These are phyloP conservation scores for Fusarium marasasianum DNA, from an alignment of 2,329 filamentous ascomycete species.

Conservation along the genomic window DNA sequence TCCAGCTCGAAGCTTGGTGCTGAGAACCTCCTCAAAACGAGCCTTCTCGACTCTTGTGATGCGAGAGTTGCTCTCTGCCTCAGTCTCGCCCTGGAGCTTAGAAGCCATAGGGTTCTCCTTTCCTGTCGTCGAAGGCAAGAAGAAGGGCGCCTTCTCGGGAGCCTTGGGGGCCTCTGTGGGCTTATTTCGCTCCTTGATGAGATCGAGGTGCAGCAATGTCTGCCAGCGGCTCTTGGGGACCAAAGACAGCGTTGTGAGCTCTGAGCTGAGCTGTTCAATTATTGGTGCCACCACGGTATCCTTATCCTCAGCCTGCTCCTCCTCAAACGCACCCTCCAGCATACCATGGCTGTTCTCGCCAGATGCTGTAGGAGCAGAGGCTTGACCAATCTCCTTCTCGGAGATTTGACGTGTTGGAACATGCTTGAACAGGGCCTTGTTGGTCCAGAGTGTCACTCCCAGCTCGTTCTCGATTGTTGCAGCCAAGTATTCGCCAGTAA, in stretches of 20 bases:
- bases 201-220: slow-evolving; percentile 88
- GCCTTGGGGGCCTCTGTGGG: slow-evolving; percentile 90
- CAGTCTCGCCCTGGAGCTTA: slow-evolving; percentile 45
- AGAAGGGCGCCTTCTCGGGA: slow-evolving; percentile 95
- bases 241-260: slow-evolving; percentile 88
- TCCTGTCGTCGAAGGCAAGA: slow-evolving; percentile 75
- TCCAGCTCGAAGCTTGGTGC: slow-evolving; percentile 63
- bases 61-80: slow-evolving; percentile 66
- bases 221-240: slow-evolving; percentile 95
- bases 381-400: slow-evolving; percentile 74
- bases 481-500: slow-evolving; percentile 92
- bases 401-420: slow-evolving; percentile 86
- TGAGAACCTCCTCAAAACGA: slow-evolving; percentile 67
- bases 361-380: slow-evolving; percentile 77
- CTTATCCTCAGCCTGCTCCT: slow-evolving; percentile 61
- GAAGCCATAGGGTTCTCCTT: slow-evolving; percentile 55
- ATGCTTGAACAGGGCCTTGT: slow-evolving; percentile 89
- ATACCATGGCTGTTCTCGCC: slow-evolving; percentile 82
- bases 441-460: slow-evolving; percentile 96
- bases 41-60: slow-evolving; percentile 73
- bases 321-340: slow-evolving; percentile 79
- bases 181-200: slow-evolving; percentile 93
- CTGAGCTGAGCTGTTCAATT: slow-evolving; percentile 80
- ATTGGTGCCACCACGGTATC: slow-evolving; percentile 64
- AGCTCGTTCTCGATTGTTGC: slow-evolving; percentile 84